Conservation (phyloP, 148 eudicot genomes). For the Diospyros kaki region DNA sequence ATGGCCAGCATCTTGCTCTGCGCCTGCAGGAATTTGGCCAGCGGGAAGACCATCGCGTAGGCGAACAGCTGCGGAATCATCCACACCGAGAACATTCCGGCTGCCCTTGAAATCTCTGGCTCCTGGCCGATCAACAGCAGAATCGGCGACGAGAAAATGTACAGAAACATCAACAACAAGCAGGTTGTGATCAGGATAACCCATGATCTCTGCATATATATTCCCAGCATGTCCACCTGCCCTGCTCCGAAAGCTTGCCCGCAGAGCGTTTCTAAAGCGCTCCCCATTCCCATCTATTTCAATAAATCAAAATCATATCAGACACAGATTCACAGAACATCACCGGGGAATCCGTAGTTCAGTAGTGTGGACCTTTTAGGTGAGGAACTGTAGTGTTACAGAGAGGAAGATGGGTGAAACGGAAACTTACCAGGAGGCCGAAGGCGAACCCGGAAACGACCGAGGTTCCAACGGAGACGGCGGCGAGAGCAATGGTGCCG, state of each 20-base stretch:
- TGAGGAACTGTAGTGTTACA: no score
- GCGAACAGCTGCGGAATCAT: constrained; percentile 72
- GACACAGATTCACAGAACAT: no score
- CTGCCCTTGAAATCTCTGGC: constrained; percentile 27
- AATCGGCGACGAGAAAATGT: constrained; percentile 38
- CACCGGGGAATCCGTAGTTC: no score
- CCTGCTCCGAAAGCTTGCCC: constrained; percentile 61
- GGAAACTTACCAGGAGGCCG: constrained; percentile 35
- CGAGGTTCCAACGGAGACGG: constrained; percentile 38
- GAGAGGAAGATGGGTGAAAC: neutral
- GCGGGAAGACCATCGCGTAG: constrained; percentile 48
- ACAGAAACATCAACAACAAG: constrained; percentile 13
- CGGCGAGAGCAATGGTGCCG: constrained; percentile 44
- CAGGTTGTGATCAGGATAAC: constrained; percentile 39
- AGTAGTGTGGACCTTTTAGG: no score
- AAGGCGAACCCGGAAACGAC: constrained; percentile 44
- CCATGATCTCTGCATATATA: constrained; percentile 60
- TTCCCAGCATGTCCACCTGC: constrained; percentile 36
- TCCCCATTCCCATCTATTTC: constrained; percentile 39
- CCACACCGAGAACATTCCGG: constrained; percentile 36
- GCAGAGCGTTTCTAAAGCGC: constrained; percentile 59
- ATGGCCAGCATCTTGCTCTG: constrained; percentile 62
- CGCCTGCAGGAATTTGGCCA: constrained; percentile 52
- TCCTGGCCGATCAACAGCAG: constrained; percentile 43
- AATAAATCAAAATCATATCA: neutral